Base-by-base conservation (phyloP, 169 alveolate species). In the Eimeria falciformis region DNA sequence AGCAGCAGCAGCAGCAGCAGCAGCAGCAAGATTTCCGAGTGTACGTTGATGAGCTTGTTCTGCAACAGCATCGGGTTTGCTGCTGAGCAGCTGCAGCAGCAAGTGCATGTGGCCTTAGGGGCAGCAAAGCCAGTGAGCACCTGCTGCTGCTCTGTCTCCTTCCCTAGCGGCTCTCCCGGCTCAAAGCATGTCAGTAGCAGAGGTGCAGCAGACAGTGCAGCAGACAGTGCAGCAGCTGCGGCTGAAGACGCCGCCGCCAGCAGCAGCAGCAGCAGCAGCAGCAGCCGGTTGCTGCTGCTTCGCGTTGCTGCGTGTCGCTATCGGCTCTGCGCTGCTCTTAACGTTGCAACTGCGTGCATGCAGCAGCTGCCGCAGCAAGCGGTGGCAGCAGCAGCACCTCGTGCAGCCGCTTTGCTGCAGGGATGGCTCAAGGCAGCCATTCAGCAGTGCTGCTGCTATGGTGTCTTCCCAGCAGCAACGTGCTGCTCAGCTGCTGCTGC, bases 401-500 rank as follows among this genome's bases (percentile, higher is more conserved):
- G 56, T 69, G 81, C 81, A 69, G 81, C 53, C 6, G 81, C 55
- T 6, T 27, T 69, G 81, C 81, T 69, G 81, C 56, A 69, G 56
- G 27, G 27, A n/a, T n/a, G 14, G n/a, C 27, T 69, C 29, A 69
- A 69, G 81, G 27, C 56, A 12, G 55, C 53, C 17, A 29, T 69
- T 12, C 53, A 33, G 81, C 81, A 69, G 55, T 69, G 81, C 55
- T 27, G 71, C 9, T 58, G 71, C 29, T 58, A 7, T n/a, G 9
- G 9, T 27, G 21, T 14, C 71, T 58, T 7, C 27, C 71, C 71
- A 14, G 71, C 27, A 9, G 55, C 56, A 37, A 5, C 47, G 25
- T 27, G 81, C 81, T 69, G 81, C 55, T 37, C 55, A 12, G 56
- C 81, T 69, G 81, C 55, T 69, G 81, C 81, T 69, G 47, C 81